Percentiles rank a stretch among this genome's conserved stretches.
Evolutionary conservation across 441 rosid species (phyloP).

Genomic region (Corymbia calophylla): DNA sequence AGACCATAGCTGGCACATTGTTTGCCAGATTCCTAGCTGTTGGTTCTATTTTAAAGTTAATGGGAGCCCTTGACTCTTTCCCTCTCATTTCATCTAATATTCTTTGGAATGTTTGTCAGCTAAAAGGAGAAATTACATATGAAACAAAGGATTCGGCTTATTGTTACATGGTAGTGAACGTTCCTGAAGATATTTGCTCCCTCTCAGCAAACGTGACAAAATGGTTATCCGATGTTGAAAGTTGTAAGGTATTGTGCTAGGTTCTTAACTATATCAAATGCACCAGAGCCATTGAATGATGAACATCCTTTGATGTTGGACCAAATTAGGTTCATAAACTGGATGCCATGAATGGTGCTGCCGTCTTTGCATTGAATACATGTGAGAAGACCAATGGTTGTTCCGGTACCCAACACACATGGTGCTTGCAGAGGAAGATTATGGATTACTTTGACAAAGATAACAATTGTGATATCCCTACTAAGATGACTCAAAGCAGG

Average conservation of each 20-base stretch:
- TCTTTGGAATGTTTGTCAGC: conserved; percentile 31
- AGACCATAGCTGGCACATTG: not conserved
- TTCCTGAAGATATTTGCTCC: conserved; percentile 57
- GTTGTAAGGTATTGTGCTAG: conserved; percentile 55
- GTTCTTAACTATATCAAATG: not conserved
- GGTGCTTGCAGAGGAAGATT: conserved; percentile 49
- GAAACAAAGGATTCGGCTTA: conserved; percentile 77
- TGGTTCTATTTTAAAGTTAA: not conserved
- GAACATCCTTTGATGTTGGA: not conserved
- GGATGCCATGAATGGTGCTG: conserved; percentile 48
- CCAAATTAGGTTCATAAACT: conserved; percentile 37
- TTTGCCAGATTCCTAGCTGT: not conserved
- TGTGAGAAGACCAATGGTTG: conserved; percentile 44
- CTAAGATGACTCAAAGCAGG: conserved; percentile 44
- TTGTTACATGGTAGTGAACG: conserved; percentile 52
- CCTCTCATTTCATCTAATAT: not conserved
- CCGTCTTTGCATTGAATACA: conserved; percentile 24
- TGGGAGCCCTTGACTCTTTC: not conserved
- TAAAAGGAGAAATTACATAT: conserved; percentile 79
- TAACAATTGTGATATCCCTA: conserved; percentile 12
- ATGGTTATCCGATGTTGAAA: conserved; percentile 81
- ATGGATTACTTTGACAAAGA: conserved; percentile 47
- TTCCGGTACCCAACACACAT: conserved; percentile 34
- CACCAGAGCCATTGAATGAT: not conserved
- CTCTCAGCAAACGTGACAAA: conserved; percentile 59